Conservation (phyloP, 2,329 filamentous ascomycete species). For the Nigrospora osmanthi region DNA sequence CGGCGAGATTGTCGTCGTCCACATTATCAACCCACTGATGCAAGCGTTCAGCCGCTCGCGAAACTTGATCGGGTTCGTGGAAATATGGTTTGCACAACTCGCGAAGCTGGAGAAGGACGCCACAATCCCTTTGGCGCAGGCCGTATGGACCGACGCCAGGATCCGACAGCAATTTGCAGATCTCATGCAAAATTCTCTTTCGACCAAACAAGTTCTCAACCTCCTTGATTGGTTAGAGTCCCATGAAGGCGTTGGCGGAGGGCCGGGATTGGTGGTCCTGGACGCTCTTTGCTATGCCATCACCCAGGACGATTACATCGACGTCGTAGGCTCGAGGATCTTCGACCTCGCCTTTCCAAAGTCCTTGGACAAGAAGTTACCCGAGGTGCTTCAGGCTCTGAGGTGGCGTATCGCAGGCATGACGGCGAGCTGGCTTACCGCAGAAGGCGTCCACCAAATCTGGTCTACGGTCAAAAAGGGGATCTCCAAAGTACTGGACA, state of each 20-base stretch:
- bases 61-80: conserved; percentile 29
- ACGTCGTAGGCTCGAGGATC: conserved; percentile 20
- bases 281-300: conserved; percentile 29
- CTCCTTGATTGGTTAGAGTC: conserved; percentile 24
- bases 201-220: conserved; percentile 25
- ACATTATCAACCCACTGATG: conserved; percentile 30
- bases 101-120: conserved; percentile 5
- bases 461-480: conserved; percentile 14
- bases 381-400: conserved; percentile 15
- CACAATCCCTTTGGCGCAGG: conserved; percentile 7
- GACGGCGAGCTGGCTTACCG: conserved; percentile 17
- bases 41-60: conserved; percentile 29
- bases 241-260: conserved; percentile 10
- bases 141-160: conserved; percentile 16
- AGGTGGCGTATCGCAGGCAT: conserved; percentile 19
- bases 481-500: conserved; percentile 16
- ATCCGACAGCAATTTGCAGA: conserved; percentile 16
- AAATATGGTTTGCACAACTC: conserved; percentile 25
- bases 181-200: conserved; percentile 26
- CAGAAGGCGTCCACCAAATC: conserved; percentile 13
- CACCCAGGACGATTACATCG: conserved; percentile 21
- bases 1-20: conserved; percentile 18
- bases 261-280: conserved; percentile 24
- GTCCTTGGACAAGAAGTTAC: conserved; percentile 9
- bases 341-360: conserved; percentile 21